Conservation (phyloP, 1,139 yeast species). For the Hanseniaspora uvarum region DNA sequence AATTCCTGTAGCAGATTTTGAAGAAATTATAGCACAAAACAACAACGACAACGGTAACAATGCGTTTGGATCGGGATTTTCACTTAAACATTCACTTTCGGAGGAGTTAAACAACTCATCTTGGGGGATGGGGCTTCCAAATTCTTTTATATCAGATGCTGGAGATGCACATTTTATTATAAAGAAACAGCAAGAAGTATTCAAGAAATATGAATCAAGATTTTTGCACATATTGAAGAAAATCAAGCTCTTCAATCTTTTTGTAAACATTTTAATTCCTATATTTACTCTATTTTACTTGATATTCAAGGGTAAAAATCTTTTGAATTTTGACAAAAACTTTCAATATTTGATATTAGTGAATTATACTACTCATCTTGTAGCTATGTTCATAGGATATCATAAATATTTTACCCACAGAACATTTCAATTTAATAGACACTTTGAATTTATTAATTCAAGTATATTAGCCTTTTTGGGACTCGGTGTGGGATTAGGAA, state of each 20-base stretch:
- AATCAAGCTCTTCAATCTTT: constrained; percentile 23
- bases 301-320: constrained; percentile 23
- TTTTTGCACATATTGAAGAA: constrained; percentile 25
- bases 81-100: neutral
- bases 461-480: constrained; percentile 44
- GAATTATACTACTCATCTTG: constrained; percentile 37
- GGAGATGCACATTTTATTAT: constrained; percentile 4
- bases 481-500: constrained; percentile 52
- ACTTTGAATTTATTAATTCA: constrained; percentile 31
- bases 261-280: constrained; percentile 24
- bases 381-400: constrained; percentile 47
- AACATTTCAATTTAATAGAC: constrained; percentile 36
- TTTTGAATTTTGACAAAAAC: constrained; percentile 23
- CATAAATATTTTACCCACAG: constrained; percentile 60
- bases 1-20: constrained; percentile 11
- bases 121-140: constrained; percentile 13
- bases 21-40: neutral
- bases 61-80: neutral
- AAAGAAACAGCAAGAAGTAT: constrained; percentile 13
- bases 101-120: constrained; percentile 3
- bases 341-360: constrained; percentile 32
- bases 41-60: neutral
- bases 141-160: constrained; percentile 6
- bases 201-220: constrained; percentile 23
- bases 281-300: constrained; percentile 21